Evolutionary conservation across 371 early-diverging fungal species (phyloP).

Genomic region (Rhizopus delemar): DNA sequence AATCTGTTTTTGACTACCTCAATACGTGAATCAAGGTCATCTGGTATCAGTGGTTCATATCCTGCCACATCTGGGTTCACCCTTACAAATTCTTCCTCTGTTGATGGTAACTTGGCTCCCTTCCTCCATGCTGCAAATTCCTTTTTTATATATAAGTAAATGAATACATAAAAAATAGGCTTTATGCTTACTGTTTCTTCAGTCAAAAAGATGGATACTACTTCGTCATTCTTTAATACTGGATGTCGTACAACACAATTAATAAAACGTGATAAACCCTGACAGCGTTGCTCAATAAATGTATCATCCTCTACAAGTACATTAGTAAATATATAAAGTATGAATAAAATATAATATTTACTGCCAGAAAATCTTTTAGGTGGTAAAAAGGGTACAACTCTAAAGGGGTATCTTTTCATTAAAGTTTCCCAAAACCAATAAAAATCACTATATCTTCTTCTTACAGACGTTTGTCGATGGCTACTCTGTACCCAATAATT

Average conservation of each 20-base stretch:
- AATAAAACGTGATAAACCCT: constrained; percentile 70
- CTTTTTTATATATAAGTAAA: not conserved
- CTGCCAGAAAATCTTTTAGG: constrained; percentile 49
- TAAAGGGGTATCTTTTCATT: constrained; percentile 43
- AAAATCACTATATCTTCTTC: constrained; percentile 52
- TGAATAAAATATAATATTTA: constrained; percentile 19
- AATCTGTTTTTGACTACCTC: constrained; percentile 28
- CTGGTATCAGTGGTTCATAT: constrained; percentile 35
- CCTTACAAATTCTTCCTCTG: constrained; percentile 44
- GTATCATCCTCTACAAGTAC: constrained; percentile 51
- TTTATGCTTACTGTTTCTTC: constrained; percentile 58
- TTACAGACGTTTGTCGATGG: constrained; percentile 39
- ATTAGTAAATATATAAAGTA: not conserved
- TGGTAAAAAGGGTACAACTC: constrained; percentile 46
- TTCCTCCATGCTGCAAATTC: constrained; percentile 46
- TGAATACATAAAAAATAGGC: constrained; percentile 2
- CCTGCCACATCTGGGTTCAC: constrained; percentile 31
- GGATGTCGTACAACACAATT: constrained; percentile 77
- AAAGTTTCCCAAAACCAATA: constrained; percentile 48
- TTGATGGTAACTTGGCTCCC: constrained; percentile 36
- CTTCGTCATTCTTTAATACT: constrained; percentile 61
- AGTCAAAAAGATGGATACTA: constrained; percentile 64
- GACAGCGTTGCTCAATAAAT: constrained; percentile 70
- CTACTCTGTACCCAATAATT: constrained; percentile 48
- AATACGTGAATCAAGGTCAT: constrained; percentile 41